These are phyloP conservation scores for Pseudogymnoascus sp. DNA, from an alignment of 2,329 filamentous ascomycete species.

Conservation along the genomic window DNA sequence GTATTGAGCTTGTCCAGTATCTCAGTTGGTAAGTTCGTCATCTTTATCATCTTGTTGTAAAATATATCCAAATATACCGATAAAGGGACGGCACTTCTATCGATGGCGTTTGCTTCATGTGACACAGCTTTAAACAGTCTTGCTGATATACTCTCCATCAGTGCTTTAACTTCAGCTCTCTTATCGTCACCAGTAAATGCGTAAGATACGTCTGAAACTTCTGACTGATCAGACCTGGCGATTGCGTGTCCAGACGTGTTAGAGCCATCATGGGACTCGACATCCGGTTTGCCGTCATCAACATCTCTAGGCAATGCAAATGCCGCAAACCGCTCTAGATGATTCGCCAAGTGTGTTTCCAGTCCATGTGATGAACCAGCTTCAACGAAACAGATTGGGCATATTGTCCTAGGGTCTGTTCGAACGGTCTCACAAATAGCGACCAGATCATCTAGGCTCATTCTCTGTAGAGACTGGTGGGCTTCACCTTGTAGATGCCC, in stretches of 20 bases:
- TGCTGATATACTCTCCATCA: background rate
- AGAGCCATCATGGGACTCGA: background rate
- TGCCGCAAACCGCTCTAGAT: slow-evolving; percentile 2
- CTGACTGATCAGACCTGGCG: background rate
- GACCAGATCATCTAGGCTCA: background rate
- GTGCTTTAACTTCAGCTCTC: background rate
- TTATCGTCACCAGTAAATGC: background rate
- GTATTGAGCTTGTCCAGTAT: background rate
- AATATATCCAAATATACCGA: background rate
- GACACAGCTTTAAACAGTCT: too few relatives aligned
- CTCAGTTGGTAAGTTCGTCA: background rate
- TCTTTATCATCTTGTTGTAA: background rate
- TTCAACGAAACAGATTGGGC: background rate
- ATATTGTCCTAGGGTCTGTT: background rate
- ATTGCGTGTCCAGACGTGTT: background rate
- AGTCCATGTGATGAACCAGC: background rate
- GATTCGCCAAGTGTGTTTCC: background rate
- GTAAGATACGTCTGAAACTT: background rate
- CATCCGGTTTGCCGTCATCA: background rate
- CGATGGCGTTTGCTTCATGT: too few relatives aligned
- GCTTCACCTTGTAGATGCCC: background rate
- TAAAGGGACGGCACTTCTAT: too few relatives aligned
- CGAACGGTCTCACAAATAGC: background rate
- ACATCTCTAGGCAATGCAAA: slow-evolving; percentile 1
- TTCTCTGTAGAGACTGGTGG: background rate